Evolutionary conservation across 1,284 basidiomycete genomes (phyloP).

Genomic region (Porodaedalea pini): DNA sequence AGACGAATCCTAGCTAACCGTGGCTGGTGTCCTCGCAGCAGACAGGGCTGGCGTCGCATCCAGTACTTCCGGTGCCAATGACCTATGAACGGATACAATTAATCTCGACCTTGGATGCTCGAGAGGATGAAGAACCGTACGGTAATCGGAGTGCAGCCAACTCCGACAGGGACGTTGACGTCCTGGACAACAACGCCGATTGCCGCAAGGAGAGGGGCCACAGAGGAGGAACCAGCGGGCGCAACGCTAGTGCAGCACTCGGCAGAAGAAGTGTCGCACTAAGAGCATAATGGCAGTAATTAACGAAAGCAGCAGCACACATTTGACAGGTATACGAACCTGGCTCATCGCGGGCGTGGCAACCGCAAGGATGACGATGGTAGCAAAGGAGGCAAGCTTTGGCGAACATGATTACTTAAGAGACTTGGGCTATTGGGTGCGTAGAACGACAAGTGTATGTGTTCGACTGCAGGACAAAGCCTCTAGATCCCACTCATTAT

Average conservation of each 20-base stretch:
- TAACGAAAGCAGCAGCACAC: neutral
- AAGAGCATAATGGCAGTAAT: neutral
- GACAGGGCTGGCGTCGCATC: conserved; percentile 4
- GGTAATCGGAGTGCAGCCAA: conserved; percentile 9
- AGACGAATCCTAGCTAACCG: neutral
- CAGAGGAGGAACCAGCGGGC: neutral
- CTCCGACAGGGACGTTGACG: conserved; percentile 1
- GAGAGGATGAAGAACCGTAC: neutral
- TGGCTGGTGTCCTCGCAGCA: conserved; percentile 12
- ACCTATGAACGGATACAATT: neutral
- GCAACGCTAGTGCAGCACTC: conserved; percentile 21
- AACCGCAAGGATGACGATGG: conserved; percentile 15
- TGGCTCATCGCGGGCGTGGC: conserved; percentile 4
- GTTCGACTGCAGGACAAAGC: neutral
- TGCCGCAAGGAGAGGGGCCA: conserved; percentile 3
- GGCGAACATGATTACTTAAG: conserved; percentile 4
- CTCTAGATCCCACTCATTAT: neutral
- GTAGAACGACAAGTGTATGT: neutral
- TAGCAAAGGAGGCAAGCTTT: conserved; percentile 5
- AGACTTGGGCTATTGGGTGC: neutral
- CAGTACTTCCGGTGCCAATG: neutral
- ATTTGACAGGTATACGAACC: neutral
- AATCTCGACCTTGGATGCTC: neutral
- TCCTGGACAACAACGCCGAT: conserved; percentile 13
- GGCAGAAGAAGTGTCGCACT: conserved; percentile 18